Evolutionary conservation across 202 grass and related monocot species (phyloP).

Genomic region (Panicum hallii): DNA sequence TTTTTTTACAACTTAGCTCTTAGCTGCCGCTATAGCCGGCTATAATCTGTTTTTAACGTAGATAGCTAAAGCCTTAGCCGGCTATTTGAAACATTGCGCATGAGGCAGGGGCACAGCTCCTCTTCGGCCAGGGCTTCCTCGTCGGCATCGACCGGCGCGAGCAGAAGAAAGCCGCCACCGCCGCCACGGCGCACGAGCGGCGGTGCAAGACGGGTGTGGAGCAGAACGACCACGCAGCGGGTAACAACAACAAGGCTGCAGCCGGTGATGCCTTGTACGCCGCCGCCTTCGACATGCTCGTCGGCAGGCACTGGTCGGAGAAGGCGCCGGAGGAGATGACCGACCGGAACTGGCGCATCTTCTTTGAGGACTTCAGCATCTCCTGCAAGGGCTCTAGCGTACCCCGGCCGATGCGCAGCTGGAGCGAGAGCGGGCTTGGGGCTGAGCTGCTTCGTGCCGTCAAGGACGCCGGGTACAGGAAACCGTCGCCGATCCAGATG

Average conservation of each 20-base stretch:
- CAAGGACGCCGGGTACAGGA: slow-evolving; percentile 72
- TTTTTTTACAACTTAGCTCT: too few relatives aligned
- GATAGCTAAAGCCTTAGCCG: too few relatives aligned
- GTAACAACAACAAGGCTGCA: slow-evolving; percentile 66
- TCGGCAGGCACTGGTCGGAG: slow-evolving; percentile 90
- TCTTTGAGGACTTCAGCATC: slow-evolving; percentile 90
- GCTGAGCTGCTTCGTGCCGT: slow-evolving; percentile 71
- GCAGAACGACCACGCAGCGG: too few relatives aligned
- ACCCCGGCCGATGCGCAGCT: slow-evolving; percentile 81
- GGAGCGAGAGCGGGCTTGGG: slow-evolving; percentile 78
- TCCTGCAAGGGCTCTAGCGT: slow-evolving; percentile 91
- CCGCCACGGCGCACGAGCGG: slow-evolving; percentile 47
- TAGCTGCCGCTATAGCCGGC: too few relatives aligned
- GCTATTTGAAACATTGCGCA: too few relatives aligned
- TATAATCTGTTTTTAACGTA: too few relatives aligned
- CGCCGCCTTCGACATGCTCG: slow-evolving; percentile 78
- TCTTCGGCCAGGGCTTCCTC: slow-evolving; percentile 86
- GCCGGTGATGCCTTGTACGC: slow-evolving; percentile 73
- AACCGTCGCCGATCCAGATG: slow-evolving; percentile 90
- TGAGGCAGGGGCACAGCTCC: slow-evolving; percentile 67
- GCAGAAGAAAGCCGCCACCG: slow-evolving; percentile 81
- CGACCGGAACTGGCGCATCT: slow-evolving; percentile 84
- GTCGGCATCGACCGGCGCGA: slow-evolving; percentile 80
- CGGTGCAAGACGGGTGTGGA: slow-evolving; percentile 64
- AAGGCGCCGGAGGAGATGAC: slow-evolving; percentile 88